These are phyloP conservation scores for Cicer chorassanicum DNA, from an alignment of 306 rosid species.

Conservation along the genomic window DNA sequence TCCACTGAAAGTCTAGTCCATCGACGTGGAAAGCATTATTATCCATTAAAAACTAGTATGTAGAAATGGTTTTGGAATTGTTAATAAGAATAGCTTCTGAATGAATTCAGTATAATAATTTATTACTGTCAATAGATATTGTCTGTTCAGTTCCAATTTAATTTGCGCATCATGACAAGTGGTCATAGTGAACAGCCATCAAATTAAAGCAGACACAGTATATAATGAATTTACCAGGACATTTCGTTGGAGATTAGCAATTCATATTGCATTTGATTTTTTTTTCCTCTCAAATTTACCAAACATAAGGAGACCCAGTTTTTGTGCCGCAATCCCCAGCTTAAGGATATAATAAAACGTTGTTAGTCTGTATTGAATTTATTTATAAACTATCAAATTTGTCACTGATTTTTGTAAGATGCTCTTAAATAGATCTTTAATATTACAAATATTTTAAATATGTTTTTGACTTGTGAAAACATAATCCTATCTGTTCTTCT, in stretches of 20 bases:
- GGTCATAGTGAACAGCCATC: too few relatives aligned
- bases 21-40: background rate
- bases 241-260: too few relatives aligned
- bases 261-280: background rate
- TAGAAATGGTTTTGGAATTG: background rate
- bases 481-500: too few relatives aligned
- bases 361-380: background rate
- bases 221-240: too few relatives aligned
- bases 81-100: background rate
- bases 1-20: background rate
- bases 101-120: background rate
- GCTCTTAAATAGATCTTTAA: too few relatives aligned
- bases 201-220: too few relatives aligned
- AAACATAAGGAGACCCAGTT: background rate
- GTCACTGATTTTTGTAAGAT: too few relatives aligned
- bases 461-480: too few relatives aligned
- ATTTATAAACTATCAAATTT: too few relatives aligned
- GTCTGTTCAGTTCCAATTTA: background rate
- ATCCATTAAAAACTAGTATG: background rate
- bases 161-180: too few relatives aligned
- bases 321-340: background rate
- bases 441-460: too few relatives aligned
- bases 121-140: background rate
- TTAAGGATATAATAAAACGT: background rate
- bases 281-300: background rate